Conservation (phyloP, 371 early-diverging fungal species). For the Rhizopus sp. region DNA sequence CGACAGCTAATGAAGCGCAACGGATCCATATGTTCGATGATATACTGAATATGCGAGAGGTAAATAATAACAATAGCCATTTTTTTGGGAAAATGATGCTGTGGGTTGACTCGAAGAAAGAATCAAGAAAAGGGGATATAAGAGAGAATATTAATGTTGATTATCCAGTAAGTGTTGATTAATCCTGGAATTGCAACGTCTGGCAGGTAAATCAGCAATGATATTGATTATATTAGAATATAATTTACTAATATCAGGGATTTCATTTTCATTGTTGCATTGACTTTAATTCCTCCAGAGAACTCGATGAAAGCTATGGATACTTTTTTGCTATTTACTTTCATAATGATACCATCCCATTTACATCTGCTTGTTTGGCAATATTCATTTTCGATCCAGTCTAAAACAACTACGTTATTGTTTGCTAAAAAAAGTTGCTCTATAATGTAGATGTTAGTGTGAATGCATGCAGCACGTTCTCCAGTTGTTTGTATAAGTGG, state of each 20-base stretch:
- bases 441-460: conserved; percentile 1
- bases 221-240: not conserved
- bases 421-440: conserved; percentile 3
- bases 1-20: no score
- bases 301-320: not conserved
- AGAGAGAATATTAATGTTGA: no score
- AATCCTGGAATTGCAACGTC: no score
- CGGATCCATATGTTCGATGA: no score
- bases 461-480: conserved; percentile 1
- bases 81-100: no score
- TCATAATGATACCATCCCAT: conserved; percentile 6
- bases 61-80: no score
- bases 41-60: no score
- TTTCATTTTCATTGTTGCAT: conserved; percentile 3
- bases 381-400: conserved; percentile 7
- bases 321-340: conserved; percentile 1
- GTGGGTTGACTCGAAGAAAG: no score
- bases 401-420: conserved; percentile 3
- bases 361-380: conserved; percentile 4
- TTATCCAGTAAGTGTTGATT: no score
- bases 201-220: no score
- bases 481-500: not conserved
- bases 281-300: conserved; percentile 4
- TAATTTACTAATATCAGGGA: conserved; percentile 1
- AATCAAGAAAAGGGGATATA: no score